phyloP scores from a whole-genome alignment of 2,329 filamentous ascomycete species.

The Fusarium agapanthi region DNA sequence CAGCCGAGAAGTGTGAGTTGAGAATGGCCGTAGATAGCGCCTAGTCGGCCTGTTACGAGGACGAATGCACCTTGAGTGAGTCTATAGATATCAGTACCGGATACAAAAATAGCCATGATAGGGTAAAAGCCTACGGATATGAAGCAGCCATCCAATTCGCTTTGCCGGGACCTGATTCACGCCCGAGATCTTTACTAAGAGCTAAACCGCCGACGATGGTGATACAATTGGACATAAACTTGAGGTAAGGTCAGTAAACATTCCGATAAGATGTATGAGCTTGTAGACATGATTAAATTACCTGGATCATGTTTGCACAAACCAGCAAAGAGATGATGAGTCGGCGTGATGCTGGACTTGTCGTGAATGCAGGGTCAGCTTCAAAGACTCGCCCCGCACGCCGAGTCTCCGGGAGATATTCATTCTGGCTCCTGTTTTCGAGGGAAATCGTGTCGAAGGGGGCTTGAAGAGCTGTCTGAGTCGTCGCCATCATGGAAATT shows the following conservation, averaged over 20 bases:
- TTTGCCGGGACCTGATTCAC: conserved; percentile 5
- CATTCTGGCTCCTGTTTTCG: not conserved
- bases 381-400: not conserved
- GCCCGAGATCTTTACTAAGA: conserved; percentile 3
- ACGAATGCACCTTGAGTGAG: conserved; percentile 63
- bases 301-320: conserved; percentile 13
- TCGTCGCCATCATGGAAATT: not conserved
- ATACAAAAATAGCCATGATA: fast-evolving
- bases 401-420: not conserved
- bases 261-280: too few relatives aligned
- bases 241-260: fast-evolving
- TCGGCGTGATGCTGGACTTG: not conserved
- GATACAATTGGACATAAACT: conserved; percentile 8
- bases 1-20: conserved; percentile 54
- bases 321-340: conserved; percentile 6
- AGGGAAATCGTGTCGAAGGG: not conserved
- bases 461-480: not conserved
- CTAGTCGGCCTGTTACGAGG: conserved; percentile 60
- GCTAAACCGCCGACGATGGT: conserved; percentile 11
- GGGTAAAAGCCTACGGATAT: not conserved
- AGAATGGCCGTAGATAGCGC: conserved; percentile 62
- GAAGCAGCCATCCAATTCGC: conserved; percentile 20
- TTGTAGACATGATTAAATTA: fast-evolving
- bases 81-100: conserved; percentile 32
- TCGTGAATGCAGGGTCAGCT: conserved; percentile 7